Base-by-base conservation (phyloP, 345 rosid genomes). In the Litchi chinensis region DNA sequence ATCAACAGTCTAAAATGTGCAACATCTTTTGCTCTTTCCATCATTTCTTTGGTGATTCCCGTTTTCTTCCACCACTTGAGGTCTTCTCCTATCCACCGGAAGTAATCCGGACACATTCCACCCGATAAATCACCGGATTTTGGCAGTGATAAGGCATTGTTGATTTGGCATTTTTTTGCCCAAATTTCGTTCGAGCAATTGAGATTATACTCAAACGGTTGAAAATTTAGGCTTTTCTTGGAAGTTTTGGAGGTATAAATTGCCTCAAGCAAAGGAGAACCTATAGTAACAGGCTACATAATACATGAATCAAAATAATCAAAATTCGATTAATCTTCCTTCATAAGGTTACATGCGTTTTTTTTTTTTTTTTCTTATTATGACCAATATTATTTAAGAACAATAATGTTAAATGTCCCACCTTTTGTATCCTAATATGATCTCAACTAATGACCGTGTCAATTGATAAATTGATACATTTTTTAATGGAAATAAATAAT, bases 41-140 rank as follows among this genome's bases (percentile, higher is more conserved):
- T 19, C 79, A 82, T 84, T 63, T 87, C 87, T 19, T 90, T 83
- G 10, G 92, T 85, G 79, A 92, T 88, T 40, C 92, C 92, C 3
- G 86, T 75, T 10, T 67, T 66, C 64, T 82, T 83, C 97, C 94
- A 92, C 3, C 85, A 87, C 79, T 65, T 71, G 32, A 92, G 76
- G 78, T 92, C 93, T 76, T 79, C 79, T 37, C 85, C 87, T 79
- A 92, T 92, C 94, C 93, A 92, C 48, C 85, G 75, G 86, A 92
- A 92, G 86, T 91, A 89, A 57, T 88, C 88, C 1, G 94, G 93
- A 72, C 97, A 92, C 7, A 60, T 32, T 8, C 65, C 70, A 0
- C 73, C 65, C 3, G 82, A 19, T 66, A 65, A 21, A 28, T 76
- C n/a, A 1, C 10, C 19, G 19, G 76, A 77, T 24, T 77, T 86